Conservation (phyloP, 352 stramenopile species). For the Thalassiosira ordinaria region DNA sequence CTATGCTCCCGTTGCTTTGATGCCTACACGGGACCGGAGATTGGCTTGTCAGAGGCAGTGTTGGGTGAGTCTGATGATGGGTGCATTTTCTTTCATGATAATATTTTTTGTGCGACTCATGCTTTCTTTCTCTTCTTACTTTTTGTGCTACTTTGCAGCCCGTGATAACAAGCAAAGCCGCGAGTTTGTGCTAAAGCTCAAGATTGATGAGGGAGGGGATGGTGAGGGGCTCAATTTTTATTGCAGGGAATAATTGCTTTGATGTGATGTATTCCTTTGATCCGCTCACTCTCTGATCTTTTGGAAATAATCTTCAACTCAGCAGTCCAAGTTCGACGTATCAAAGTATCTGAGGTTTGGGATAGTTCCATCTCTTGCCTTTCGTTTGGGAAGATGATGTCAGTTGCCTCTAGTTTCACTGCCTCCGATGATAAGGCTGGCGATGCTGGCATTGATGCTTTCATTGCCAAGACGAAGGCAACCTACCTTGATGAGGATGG, state of each 20-base stretch:
- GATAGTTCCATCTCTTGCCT: slow-evolving; percentile 34
- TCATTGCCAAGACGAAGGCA: slow-evolving; percentile 32
- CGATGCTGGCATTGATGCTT: slow-evolving; percentile 30
- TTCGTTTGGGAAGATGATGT: slow-evolving; percentile 66
- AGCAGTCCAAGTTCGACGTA: slow-evolving; percentile 44
- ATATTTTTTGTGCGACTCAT: not conserved
- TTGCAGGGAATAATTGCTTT: not conserved
- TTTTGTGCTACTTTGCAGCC: slow-evolving; percentile 10
- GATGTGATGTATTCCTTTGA: too few relatives aligned
- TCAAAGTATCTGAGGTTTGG: slow-evolving; percentile 55
- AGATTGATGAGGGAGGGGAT: slow-evolving; percentile 60
- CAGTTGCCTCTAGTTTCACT: slow-evolving; percentile 51
- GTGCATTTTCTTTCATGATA: slow-evolving; percentile 1
- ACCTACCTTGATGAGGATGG: slow-evolving; percentile 81
- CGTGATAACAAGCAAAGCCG: slow-evolving; percentile 39
- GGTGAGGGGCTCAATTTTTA: slow-evolving; percentile 40
- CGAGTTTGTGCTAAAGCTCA: slow-evolving; percentile 75
- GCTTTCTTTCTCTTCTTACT: not conserved
- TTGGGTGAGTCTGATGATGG: slow-evolving; percentile 60
- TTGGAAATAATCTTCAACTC: too few relatives aligned
- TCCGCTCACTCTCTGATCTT: slow-evolving; percentile 18
- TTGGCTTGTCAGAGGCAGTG: slow-evolving; percentile 62
- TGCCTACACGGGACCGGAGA: slow-evolving; percentile 69
- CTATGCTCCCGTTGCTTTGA: slow-evolving; percentile 70
- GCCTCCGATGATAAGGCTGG: slow-evolving; percentile 19